Evolutionary conservation across 2,329 filamentous ascomycete genomes (phyloP).

Genomic region (Blastomyces parvus): DNA sequence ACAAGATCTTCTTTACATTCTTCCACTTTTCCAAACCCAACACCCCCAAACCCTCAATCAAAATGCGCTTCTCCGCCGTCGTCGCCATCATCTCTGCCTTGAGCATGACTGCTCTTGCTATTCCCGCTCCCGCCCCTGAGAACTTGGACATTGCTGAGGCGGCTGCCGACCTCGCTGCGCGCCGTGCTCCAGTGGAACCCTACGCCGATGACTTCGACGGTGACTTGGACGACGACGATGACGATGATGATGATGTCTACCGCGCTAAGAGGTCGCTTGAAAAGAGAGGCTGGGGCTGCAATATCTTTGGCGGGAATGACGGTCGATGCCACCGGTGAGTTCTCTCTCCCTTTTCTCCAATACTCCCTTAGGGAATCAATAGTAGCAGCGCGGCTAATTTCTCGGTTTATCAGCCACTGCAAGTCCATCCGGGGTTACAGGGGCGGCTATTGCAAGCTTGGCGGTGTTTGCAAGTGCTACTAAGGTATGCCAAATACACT

Average conservation of each 20-base stretch:
- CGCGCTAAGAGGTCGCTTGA: background rate
- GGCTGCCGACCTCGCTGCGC: background rate
- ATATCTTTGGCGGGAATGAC: background rate
- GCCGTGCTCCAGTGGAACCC: background rate
- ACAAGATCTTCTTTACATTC: background rate
- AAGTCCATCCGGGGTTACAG: background rate
- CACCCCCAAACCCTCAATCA: background rate
- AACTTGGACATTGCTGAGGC: background rate
- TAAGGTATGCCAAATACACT: background rate
- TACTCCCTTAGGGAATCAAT: background rate
- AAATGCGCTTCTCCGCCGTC: conserved; percentile 2
- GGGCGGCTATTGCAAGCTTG: conserved; percentile 1
- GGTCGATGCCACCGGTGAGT: background rate
- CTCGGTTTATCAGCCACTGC: background rate
- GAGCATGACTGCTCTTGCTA: conserved; percentile 2
- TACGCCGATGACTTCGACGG: background rate
- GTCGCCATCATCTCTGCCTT: conserved; percentile 4
- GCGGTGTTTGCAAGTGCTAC: conserved; percentile 3
- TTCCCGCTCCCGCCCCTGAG: background rate
- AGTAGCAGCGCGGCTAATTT: background rate
- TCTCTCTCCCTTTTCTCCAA: background rate
- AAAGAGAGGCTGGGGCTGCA: background rate
- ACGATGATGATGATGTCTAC: background rate
- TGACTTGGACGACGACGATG: background rate
- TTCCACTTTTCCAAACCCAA: background rate